A percentile compares a stretch with the other conserved stretches of the same genome.
phyloP scores from a whole-genome alignment of 805 yeast species.

The Vanderwaltozyma yarrowii region DNA sequence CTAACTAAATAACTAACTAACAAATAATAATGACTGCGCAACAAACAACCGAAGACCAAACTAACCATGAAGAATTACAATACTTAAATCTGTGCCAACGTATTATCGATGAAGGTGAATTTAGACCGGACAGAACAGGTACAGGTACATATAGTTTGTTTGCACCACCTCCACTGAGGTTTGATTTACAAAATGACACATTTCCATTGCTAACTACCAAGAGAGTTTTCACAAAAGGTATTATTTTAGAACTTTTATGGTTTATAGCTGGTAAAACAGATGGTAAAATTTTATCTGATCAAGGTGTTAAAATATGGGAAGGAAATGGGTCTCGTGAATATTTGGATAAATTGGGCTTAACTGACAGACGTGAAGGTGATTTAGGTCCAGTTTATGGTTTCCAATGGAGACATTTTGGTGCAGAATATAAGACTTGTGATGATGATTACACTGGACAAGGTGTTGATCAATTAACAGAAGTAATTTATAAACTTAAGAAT shows the following conservation, averaged over 20 bases:
- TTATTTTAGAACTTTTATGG: conserved; percentile 87
- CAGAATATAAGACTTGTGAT: conserved; percentile 78
- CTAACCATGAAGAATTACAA: conserved; percentile 57
- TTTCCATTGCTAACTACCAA: conserved; percentile 92
- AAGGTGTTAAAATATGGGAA: conserved; percentile 97
- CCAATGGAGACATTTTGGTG: conserved; percentile 99
- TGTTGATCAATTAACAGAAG: conserved; percentile 75
- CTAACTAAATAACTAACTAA: too few relatives aligned
- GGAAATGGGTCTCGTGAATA: conserved; percentile 95
- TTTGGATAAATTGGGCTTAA: conserved; percentile 72
- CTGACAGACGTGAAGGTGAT: conserved; percentile 81
- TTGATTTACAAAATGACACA: conserved; percentile 55
- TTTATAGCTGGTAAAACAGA: conserved; percentile 85
- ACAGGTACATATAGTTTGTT: conserved; percentile 88
- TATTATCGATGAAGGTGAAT: conserved; percentile 78
- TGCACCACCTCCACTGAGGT: conserved; percentile 93
- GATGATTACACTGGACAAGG: conserved; percentile 84
- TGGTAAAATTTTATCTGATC: conserved; percentile 63
- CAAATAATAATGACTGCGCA: too few relatives aligned
- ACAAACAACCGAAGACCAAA: too few relatives aligned
- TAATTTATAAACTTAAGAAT: conserved; percentile 68
- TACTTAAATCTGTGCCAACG: conserved; percentile 72
- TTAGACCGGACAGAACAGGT: conserved; percentile 93
- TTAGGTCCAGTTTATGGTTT: conserved; percentile 98
- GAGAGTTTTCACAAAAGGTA: conserved; percentile 80